phyloP scores from a whole-genome alignment of 352 stramenopile species.

The Phytophthora melonis region DNA sequence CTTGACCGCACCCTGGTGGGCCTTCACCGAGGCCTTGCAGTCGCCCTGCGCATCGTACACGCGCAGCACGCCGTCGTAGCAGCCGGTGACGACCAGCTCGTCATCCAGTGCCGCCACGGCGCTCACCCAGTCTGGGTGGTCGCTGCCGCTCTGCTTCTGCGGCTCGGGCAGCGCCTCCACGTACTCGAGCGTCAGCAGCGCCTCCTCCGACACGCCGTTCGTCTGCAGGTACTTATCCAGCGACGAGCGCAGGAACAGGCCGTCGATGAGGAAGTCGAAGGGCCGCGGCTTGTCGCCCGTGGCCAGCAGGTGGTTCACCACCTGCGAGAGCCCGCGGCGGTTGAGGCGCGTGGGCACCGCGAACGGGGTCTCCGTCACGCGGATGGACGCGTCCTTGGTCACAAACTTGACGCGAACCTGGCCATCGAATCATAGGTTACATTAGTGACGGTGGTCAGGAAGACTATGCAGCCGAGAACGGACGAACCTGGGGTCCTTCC shows the following conservation, averaged over 20 bases:
- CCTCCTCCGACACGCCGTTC: constrained; percentile 78
- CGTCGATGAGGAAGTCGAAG: constrained; percentile 91
- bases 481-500: constrained; percentile 47
- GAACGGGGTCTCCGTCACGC: constrained; percentile 91
- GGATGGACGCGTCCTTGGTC: constrained; percentile 88
- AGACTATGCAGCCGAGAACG: background rate
- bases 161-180: constrained; percentile 84
- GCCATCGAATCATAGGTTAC: background rate
- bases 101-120: constrained; percentile 56
- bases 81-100: constrained; percentile 78
- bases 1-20: constrained; percentile 84
- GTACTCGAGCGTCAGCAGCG: constrained; percentile 90
- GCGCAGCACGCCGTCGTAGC: constrained; percentile 88
- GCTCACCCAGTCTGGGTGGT: constrained; percentile 91
- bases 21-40: constrained; percentile 70
- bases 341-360: constrained; percentile 83
- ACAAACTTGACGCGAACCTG: constrained; percentile 93
- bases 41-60: constrained; percentile 74
- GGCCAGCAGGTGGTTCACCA: constrained; percentile 90
- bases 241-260: constrained; percentile 76
- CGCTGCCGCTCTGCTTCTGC: constrained; percentile 64
- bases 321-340: constrained; percentile 86
- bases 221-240: constrained; percentile 81
- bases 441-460: background rate
- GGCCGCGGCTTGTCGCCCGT: constrained; percentile 58